Evolutionary conservation across 331 rosid species (phyloP), one percentile per base, ranked within the genome.

Genomic region (Dryas integrifolia): DNA sequence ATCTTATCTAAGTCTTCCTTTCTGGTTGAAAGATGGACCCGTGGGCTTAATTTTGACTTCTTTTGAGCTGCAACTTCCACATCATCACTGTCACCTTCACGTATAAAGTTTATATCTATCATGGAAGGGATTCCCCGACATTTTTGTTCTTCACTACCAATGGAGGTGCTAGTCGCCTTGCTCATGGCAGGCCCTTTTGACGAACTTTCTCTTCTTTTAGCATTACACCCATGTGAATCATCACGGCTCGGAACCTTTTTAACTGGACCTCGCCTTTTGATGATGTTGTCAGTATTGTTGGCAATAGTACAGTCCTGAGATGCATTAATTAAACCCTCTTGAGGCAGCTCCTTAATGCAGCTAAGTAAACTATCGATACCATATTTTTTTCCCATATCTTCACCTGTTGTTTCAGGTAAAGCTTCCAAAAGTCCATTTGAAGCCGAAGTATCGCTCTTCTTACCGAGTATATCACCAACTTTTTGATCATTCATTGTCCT

Each of bases 281-380:
- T 26, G 58, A 59, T 12, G 18, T 12, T 4, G 7, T 14, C 24
- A 47, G 58, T 12, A 35, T 65, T 65, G 43, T 3, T 46, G 21
- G 41, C 21, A 48, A 18, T 44, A 56, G 24, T 45, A 65, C 49
- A 5, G 24, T 56, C 11, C 55, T 16, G 67, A 66, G 74, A 35
- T 40, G 30, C 58, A 35, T 5, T 50, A 40, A 24, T 4, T 15
- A 46, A 67, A 48, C 30, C 13, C 45, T 67, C 67, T 13, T 6
- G 6, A 45, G 73, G 74, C 39, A 75, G 18, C 50, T 16, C 50
- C 39, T 62, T 7, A 35, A 71, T 65, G 81, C 61, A 72, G 61
- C 61, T 26, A 65, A 77, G 47, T 50, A 77, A 65, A 7, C 60
- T 24, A 12, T 9, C 47, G 46, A 69, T 39, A 50, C 3, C 39